phyloP scores from a whole-genome alignment of 129 eudicot species.

The Cynara cardunculus region DNA sequence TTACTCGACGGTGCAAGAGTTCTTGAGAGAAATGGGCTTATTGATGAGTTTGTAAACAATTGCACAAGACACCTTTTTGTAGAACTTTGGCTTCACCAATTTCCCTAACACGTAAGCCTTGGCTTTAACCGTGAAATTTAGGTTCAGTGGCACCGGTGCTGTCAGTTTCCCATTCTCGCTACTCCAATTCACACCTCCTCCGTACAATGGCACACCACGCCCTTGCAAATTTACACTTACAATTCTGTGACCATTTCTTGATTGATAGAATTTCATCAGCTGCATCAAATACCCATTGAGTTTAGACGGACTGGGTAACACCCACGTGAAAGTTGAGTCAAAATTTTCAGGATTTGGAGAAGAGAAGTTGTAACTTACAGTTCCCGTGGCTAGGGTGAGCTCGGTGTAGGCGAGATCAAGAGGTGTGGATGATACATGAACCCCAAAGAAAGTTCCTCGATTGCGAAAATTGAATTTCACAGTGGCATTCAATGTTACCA shows the following conservation, averaged over 20 bases:
- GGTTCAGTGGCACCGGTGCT: conserved; percentile 53
- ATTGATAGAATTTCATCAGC: conserved; percentile 69
- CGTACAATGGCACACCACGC: conserved; percentile 57
- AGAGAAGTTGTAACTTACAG: conserved; percentile 33
- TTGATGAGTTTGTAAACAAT: conserved; percentile 46
- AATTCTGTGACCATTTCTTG: conserved; percentile 63
- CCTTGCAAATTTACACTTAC: conserved; percentile 55
- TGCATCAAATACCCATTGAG: conserved; percentile 18
- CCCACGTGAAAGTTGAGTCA: not conserved
- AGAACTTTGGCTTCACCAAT: conserved; percentile 72
- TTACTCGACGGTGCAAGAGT: conserved; percentile 49
- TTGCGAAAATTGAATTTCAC: conserved; percentile 58
- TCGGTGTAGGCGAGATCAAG: conserved; percentile 59
- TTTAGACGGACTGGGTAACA: not conserved
- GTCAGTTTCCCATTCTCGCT: conserved; percentile 46
- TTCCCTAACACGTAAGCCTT: conserved; percentile 73
- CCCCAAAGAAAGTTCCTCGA: conserved; percentile 77
- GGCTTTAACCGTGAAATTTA: conserved; percentile 63
- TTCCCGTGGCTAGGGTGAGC: conserved; percentile 65
- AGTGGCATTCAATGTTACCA: conserved; percentile 74
- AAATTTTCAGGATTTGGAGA: not conserved
- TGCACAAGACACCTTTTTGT: conserved; percentile 52
- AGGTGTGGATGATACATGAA: conserved; percentile 77
- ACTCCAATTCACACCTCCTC: conserved; percentile 58
- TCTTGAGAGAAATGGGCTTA: conserved; percentile 46